phyloP scores from a whole-genome alignment of 1,139 yeast species.

The Saccharomyces hybrid region DNA sequence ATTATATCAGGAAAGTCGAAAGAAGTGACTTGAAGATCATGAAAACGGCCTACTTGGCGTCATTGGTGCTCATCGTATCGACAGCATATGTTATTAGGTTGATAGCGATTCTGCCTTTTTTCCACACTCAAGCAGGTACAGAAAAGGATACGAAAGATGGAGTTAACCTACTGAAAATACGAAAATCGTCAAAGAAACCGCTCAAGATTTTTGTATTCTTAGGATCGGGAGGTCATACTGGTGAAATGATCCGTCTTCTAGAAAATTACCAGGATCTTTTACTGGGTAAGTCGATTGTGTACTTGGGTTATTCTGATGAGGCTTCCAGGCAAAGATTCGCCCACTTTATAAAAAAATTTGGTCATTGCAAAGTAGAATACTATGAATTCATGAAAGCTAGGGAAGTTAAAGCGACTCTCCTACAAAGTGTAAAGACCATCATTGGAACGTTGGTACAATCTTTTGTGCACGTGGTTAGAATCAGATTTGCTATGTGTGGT shows the following conservation, averaged over 20 bases:
- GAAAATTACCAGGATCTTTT: conserved; percentile 33
- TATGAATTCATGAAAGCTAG: conserved; percentile 64
- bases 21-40: neutral
- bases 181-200: conserved; percentile 4
- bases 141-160: neutral
- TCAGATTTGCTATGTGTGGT: conserved; percentile 14
- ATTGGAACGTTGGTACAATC: conserved; percentile 19
- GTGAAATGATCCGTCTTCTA: conserved; percentile 77
- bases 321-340: conserved; percentile 19
- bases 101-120: conserved; percentile 13
- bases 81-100: conserved; percentile 9
- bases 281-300: conserved; percentile 18
- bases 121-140: conserved; percentile 2
- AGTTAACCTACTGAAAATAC: neutral
- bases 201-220: conserved; percentile 42
- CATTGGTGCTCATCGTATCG: conserved; percentile 4
- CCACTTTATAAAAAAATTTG: conserved; percentile 36
- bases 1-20: neutral
- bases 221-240: conserved; percentile 94
- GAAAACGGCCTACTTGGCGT: conserved; percentile 3
- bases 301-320: conserved; percentile 29
- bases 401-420: conserved; percentile 36
- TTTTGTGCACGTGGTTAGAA: conserved; percentile 11
- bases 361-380: conserved; percentile 26
- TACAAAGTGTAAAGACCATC: conserved; percentile 18